Conservation (phyloP, 345 rosid species). For the Tarenaya hassleriana region DNA sequence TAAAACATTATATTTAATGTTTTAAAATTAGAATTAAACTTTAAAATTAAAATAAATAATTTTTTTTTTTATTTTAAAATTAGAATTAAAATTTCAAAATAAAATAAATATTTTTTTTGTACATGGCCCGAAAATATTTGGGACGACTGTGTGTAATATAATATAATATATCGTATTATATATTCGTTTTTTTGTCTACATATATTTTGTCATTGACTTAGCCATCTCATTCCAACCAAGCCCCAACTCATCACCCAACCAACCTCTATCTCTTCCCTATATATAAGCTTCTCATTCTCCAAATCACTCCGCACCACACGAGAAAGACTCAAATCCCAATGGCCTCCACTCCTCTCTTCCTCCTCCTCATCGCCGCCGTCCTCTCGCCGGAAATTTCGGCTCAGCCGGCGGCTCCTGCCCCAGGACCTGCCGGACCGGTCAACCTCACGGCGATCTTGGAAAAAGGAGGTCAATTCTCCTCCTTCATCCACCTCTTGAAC, state of each 20-base stretch:
- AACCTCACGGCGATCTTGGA: slow-evolving; percentile 71
- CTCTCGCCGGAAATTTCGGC: slow-evolving; percentile 18
- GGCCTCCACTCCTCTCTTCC: slow-evolving; percentile 36
- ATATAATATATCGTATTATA: too few species aligned
- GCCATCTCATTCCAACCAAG: slow-evolving; percentile 49
- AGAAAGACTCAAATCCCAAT: slow-evolving; percentile 24
- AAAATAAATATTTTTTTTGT: too few species aligned
- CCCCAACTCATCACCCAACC: slow-evolving; percentile 19
- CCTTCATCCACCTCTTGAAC: slow-evolving; percentile 47
- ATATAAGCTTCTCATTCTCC: slow-evolving; percentile 20
- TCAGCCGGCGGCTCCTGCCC: slow-evolving; percentile 41
- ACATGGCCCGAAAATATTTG: too few species aligned
- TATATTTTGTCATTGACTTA: slow-evolving; percentile 6
- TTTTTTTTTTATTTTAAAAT: too few species aligned
- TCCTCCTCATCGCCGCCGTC: slow-evolving; percentile 38
- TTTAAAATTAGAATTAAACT: too few species aligned
- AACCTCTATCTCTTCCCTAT: slow-evolving; percentile 23
- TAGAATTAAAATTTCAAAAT: too few species aligned
- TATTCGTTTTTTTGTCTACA: slow-evolving; percentile 27
- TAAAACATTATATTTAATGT: too few species aligned
- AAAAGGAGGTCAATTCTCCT: slow-evolving; percentile 57
- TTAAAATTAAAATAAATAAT: too few species aligned
- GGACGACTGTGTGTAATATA: too few species aligned
- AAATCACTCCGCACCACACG: slow-evolving; percentile 17
- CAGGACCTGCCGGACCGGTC: slow-evolving; percentile 46